Evolutionary conservation across 1,284 basidiomycete species (phyloP).

Genomic region (Exobasidium rhododendri): DNA sequence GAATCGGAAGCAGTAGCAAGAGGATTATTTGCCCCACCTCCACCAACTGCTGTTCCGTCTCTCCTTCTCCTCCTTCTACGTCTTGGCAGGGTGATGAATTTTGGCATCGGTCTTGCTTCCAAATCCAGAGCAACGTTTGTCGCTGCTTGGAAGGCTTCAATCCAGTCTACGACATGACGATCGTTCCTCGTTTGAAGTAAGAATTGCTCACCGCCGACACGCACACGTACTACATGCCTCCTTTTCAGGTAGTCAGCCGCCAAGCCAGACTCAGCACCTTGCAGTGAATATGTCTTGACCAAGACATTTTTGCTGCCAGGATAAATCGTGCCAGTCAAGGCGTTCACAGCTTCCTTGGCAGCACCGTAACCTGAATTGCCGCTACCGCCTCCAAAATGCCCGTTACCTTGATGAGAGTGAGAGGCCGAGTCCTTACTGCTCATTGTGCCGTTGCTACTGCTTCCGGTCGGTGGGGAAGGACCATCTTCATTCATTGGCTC

Average conservation of each 20-base stretch:
- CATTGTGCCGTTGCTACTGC: not conserved
- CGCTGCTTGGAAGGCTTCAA: slow-evolving; percentile 90
- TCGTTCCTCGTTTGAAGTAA: slow-evolving; percentile 84
- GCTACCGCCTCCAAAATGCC: not conserved
- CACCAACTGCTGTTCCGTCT: not conserved
- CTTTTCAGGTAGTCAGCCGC: slow-evolving; percentile 94
- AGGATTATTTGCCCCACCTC: slow-evolving; percentile 1
- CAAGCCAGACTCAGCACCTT: slow-evolving; percentile 84
- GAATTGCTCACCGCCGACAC: slow-evolving; percentile 94
- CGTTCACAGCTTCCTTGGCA: not conserved
- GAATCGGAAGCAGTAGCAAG: slow-evolving; percentile 26
- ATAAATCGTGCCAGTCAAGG: slow-evolving; percentile 2
- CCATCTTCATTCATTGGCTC: slow-evolving; percentile 44
- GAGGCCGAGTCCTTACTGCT: not conserved
- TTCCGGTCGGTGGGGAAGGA: slow-evolving; percentile 17
- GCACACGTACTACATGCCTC: slow-evolving; percentile 87
- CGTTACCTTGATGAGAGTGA: not conserved
- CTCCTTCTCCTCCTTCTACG: slow-evolving; percentile 36
- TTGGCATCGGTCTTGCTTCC: slow-evolving; percentile 67
- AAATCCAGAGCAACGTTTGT: slow-evolving; percentile 90
- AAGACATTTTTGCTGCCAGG: slow-evolving; percentile 43
- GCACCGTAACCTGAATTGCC: not conserved
- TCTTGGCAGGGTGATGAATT: slow-evolving; percentile 53
- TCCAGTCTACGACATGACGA: slow-evolving; percentile 85
- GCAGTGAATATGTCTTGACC: slow-evolving; percentile 72